Conservation (phyloP, 2,329 filamentous ascomycete genomes). For the Biscogniauxia mediterranea region DNA sequence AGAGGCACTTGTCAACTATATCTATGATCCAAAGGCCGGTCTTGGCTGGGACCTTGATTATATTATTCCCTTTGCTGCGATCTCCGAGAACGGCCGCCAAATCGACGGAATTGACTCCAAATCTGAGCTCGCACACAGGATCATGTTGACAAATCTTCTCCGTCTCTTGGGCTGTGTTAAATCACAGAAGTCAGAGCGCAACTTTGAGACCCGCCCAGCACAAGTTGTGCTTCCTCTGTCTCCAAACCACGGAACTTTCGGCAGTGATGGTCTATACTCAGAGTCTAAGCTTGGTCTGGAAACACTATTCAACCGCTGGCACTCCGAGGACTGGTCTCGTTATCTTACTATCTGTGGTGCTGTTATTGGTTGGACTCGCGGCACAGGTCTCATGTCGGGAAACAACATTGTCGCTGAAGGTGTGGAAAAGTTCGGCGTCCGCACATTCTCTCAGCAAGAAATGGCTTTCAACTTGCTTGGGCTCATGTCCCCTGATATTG, state of each 20-base stretch:
- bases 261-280: slow-evolving; percentile 95
- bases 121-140: slow-evolving; percentile 95
- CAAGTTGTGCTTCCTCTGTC: slow-evolving; percentile 95
- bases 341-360: slow-evolving; percentile 98
- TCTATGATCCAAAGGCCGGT: slow-evolving; percentile 94
- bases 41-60: slow-evolving; percentile 98
- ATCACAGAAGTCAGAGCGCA: slow-evolving; percentile 80
- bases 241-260: slow-evolving; percentile 97
- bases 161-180: slow-evolving; percentile 90
- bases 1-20: slow-evolving; percentile 89
- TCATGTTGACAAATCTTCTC: slow-evolving; percentile 97
- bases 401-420: slow-evolving; percentile 98
- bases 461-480: slow-evolving; percentile 99
- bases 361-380: slow-evolving; percentile 98
- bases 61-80: slow-evolving; percentile 94
- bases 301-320: slow-evolving; percentile 97
- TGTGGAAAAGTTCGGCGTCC: slow-evolving; percentile 92
- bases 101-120: slow-evolving; percentile 97
- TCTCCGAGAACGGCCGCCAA: slow-evolving; percentile 95
- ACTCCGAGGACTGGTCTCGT: slow-evolving; percentile 94
- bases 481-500: slow-evolving; percentile 89
- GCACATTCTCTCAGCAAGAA: slow-evolving; percentile 98
- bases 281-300: slow-evolving; percentile 97
- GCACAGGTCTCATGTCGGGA: slow-evolving; percentile 94
- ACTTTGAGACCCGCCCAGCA: slow-evolving; percentile 91